These are phyloP conservation scores for Gigaspora rosea DNA, from an alignment of 192 early-diverging fungal genomes.

Conservation along the genomic window DNA sequence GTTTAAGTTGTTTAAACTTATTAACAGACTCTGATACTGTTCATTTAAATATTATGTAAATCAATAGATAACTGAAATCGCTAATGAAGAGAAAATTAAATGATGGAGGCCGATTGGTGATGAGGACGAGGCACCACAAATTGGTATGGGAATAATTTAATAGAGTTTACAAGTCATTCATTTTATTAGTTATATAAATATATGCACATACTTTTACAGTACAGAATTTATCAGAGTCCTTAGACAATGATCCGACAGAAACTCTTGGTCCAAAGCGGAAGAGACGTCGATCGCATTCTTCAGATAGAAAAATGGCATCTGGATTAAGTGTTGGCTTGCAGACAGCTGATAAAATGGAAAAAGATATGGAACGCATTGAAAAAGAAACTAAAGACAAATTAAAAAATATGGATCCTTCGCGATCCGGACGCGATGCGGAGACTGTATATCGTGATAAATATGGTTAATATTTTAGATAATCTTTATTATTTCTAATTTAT, in stretches of 20 bases:
- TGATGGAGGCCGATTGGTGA: constrained; percentile 29
- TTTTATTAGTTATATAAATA: background rate
- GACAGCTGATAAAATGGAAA: constrained; percentile 29
- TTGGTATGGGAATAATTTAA: background rate
- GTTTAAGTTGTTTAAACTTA: background rate
- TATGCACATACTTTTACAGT: background rate
- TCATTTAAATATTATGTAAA: background rate
- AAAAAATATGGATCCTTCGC: constrained; percentile 23
- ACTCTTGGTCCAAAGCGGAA: background rate
- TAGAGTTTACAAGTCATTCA: background rate
- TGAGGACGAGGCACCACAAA: constrained; percentile 19
- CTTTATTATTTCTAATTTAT: background rate
- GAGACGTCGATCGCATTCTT: background rate
- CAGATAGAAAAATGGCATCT: constrained; percentile 27
- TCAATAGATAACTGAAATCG: background rate
- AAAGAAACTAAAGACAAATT: constrained; percentile 26
- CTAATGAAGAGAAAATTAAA: background rate
- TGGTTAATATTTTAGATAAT: constrained; percentile 24
- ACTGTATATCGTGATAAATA: constrained; percentile 46
- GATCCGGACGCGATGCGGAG: constrained; percentile 40
- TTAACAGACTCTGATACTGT: background rate
- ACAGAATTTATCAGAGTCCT: background rate
- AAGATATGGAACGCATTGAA: constrained; percentile 29
- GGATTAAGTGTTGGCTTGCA: constrained; percentile 38
- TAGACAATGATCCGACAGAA: background rate